A percentile compares a stretch with the other conserved stretches of the same genome.
phyloP scores from a whole-genome alignment of 208 protist genomes.

The Leishmania gerbilli region DNA sequence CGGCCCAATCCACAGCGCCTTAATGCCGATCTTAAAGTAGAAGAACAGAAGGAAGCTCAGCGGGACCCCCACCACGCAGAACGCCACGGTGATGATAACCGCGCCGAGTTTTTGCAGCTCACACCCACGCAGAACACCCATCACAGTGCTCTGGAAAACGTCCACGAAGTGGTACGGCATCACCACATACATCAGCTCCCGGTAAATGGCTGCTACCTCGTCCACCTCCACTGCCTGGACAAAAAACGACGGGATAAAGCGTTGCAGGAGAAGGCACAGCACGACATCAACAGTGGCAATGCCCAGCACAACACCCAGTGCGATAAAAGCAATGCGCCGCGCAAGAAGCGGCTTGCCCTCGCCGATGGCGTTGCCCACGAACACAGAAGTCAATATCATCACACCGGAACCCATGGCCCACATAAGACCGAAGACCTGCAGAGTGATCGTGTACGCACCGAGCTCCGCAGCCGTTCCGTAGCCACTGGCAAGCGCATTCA shows the following conservation, averaged over 20 bases:
- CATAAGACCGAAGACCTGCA: slow-evolving; percentile 77
- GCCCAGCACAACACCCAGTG: slow-evolving; percentile 51
- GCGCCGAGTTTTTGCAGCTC: slow-evolving; percentile 73
- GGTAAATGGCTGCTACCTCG: slow-evolving; percentile 49
- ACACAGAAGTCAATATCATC: slow-evolving; percentile 75
- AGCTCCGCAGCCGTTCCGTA: slow-evolving; percentile 67
- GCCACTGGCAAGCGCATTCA: slow-evolving; percentile 67
- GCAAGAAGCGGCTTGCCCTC: slow-evolving; percentile 67
- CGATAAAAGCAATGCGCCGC: slow-evolving; percentile 63
- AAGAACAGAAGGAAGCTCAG: slow-evolving; percentile 81
- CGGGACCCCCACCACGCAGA: slow-evolving; percentile 69
- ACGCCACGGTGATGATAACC: slow-evolving; percentile 57
- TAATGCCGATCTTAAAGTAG: slow-evolving; percentile 68
- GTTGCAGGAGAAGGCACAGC: slow-evolving; percentile 46
- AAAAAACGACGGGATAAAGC: slow-evolving; percentile 68
- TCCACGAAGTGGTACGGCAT: slow-evolving; percentile 86
- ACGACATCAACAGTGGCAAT: slow-evolving; percentile 50
- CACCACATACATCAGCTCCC: slow-evolving; percentile 61
- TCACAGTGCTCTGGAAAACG: slow-evolving; percentile 79
- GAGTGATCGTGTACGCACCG: slow-evolving; percentile 77
- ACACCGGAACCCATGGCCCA: slow-evolving; percentile 74
- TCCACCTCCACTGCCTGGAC: slow-evolving; percentile 50
- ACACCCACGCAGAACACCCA: slow-evolving; percentile 79
- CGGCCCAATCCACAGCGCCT: slow-evolving; percentile 77
- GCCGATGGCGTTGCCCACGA: slow-evolving; percentile 84